Evolutionary conservation across 2,329 filamentous ascomycete genomes (phyloP).

Genomic region (Ophiognomonia clavigignenti-juglandacearum): DNA sequence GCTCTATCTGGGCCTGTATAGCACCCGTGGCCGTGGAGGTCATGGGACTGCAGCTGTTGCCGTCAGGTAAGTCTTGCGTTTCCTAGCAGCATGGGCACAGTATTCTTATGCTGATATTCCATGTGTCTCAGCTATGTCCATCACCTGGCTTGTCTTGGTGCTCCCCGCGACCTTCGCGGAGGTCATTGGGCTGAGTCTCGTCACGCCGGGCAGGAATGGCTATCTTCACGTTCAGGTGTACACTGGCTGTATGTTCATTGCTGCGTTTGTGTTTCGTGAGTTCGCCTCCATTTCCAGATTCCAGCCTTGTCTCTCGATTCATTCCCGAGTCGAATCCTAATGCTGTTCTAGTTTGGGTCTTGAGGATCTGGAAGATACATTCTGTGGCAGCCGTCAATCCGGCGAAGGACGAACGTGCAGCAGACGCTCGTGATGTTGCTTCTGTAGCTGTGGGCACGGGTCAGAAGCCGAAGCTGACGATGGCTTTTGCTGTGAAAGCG

Average conservation of each 20-base stretch:
- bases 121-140: slow-evolving; percentile 44
- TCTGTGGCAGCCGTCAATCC: slow-evolving; percentile 29
- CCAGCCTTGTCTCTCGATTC: background rate
- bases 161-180: slow-evolving; percentile 66
- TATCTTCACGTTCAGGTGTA: slow-evolving; percentile 55
- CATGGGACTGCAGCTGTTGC: slow-evolving; percentile 63
- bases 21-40: slow-evolving; percentile 70
- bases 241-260: slow-evolving; percentile 56
- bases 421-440: slow-evolving; percentile 23
- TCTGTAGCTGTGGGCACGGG: slow-evolving; percentile 11
- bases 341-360: slow-evolving; percentile 29
- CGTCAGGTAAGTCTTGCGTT: slow-evolving; percentile 49
- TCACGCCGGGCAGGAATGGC: slow-evolving; percentile 33
- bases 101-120: background rate
- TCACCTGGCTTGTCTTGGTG: slow-evolving; percentile 68
- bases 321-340: background rate
- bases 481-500: slow-evolving; percentile 11
- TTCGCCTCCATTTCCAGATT: too few species aligned
- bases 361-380: slow-evolving; percentile 39
- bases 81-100: background rate
- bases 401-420: slow-evolving; percentile 24
- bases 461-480: background rate
- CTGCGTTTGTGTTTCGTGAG: slow-evolving; percentile 42
- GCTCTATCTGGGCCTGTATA: slow-evolving; percentile 66
- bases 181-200: slow-evolving; percentile 57